phyloP scores from a whole-genome alignment of 1,139 yeast genomes.

The Yamadazyma diddensiae region DNA sequence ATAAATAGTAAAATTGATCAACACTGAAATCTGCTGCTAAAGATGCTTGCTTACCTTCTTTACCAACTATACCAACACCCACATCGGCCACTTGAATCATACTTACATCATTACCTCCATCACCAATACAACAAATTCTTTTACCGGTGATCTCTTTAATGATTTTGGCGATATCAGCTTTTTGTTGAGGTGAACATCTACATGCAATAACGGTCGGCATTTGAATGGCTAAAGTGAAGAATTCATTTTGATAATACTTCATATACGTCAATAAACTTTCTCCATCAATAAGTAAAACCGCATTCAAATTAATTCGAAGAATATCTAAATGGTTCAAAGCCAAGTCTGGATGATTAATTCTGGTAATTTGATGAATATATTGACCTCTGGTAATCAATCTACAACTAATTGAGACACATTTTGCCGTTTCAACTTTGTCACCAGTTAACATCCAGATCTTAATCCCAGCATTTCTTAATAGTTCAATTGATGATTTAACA shows the following conservation, averaged over 20 bases:
- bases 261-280: conserved; percentile 76
- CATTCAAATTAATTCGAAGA: conserved; percentile 59
- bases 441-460: conserved; percentile 99
- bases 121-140: conserved; percentile 96
- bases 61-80: conserved; percentile 98
- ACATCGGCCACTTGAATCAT: conserved; percentile 99
- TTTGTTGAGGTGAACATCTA: conserved; percentile 98
- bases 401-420: conserved; percentile 94
- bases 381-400: conserved; percentile 91
- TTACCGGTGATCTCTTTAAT: conserved; percentile 80
- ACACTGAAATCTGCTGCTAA: conserved; percentile 96
- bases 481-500: conserved; percentile 88
- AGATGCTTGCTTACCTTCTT: conserved; percentile 97
- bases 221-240: conserved; percentile 69
- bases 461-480: conserved; percentile 91
- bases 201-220: conserved; percentile 96
- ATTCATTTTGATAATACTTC: conserved; percentile 62
- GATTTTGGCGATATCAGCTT: conserved; percentile 87
- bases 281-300: conserved; percentile 90
- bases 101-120: conserved; percentile 98
- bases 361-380: conserved; percentile 82
- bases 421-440: conserved; percentile 97
- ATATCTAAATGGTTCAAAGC: conserved; percentile 78
- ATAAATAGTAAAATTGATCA: conserved; percentile 85
- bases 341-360: conserved; percentile 52